Conservation (phyloP, 805 yeast genomes). For the Starmera pachycereana region DNA sequence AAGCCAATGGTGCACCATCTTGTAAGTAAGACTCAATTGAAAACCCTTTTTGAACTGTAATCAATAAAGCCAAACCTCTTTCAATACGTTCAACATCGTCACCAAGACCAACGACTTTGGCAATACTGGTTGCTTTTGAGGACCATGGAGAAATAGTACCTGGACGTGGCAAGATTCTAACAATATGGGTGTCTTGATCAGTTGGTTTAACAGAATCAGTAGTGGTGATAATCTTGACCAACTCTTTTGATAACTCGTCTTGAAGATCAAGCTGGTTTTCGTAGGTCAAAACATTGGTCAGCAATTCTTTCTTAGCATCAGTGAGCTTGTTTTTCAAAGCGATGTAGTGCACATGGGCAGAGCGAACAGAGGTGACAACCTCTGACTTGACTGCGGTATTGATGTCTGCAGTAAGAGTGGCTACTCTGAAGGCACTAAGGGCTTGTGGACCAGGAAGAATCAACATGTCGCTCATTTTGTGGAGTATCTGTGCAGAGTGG, state of each 20-base stretch:
- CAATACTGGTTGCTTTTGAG: conserved; percentile 93
- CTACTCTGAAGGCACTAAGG: conserved; percentile 76
- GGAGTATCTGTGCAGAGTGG: too few species aligned
- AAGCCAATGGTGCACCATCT: conserved; percentile 49
- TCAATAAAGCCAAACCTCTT: conserved; percentile 73
- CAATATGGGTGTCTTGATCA: conserved; percentile 39
- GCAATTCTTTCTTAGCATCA: conserved; percentile 32
- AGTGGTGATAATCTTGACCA: conserved; percentile 27
- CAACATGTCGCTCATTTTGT: conserved; percentile 20
- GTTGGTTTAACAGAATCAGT: conserved; percentile 20
- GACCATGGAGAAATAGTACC: conserved; percentile 99
- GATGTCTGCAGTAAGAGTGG: conserved; percentile 60
- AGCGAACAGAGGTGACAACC: conserved; percentile 58
- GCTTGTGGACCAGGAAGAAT: conserved; percentile 85
- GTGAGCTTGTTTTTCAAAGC: conserved; percentile 33
- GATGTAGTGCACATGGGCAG: conserved; percentile 76
- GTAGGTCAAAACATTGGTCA: conserved; percentile 60
- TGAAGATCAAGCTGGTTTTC: conserved; percentile 52
- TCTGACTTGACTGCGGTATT: conserved; percentile 56
- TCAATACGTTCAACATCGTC: conserved; percentile 73
- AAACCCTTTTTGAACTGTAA: conserved; percentile 64
- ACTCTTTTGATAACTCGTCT: conserved; percentile 32
- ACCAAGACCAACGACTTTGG: conserved; percentile 76
- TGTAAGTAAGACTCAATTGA: conserved; percentile 47
- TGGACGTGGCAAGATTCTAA: conserved; percentile 79